Evolutionary conservation across 2,329 filamentous ascomycete genomes (phyloP).

Genomic region (Aspergillus jensenii): DNA sequence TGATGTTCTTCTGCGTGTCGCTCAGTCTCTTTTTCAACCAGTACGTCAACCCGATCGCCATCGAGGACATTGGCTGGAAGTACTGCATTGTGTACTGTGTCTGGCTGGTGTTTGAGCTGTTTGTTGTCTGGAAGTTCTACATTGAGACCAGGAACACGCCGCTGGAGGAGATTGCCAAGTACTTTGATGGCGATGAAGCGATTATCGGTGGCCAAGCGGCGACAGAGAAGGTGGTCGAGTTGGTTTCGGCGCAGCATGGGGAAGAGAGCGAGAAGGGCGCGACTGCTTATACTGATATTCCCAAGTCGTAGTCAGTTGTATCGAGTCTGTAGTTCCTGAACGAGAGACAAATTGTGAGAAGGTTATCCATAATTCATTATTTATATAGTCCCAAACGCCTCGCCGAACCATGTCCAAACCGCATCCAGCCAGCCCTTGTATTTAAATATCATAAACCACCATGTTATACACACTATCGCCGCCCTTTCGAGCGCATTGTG

Average conservation of each 20-base stretch:
- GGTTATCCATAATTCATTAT: no score
- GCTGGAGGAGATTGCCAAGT: constrained; percentile 38
- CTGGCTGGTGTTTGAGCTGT: constrained; percentile 32
- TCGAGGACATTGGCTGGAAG: constrained; percentile 34
- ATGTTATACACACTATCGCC: constrained; percentile 12
- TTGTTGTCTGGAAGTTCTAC: constrained; percentile 39
- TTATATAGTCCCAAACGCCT: not conserved
- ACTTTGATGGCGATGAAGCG: constrained; percentile 21
- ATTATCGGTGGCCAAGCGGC: constrained; percentile 4
- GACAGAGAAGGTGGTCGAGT: not conserved
- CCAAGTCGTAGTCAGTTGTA: not conserved
- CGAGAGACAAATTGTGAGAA: no score
- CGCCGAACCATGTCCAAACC: not conserved
- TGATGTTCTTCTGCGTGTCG: constrained; percentile 36
- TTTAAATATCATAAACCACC: not conserved
- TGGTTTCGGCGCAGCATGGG: not conserved
- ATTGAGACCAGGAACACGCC: constrained; percentile 34
- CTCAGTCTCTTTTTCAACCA: constrained; percentile 35
- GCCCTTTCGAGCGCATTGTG: constrained; percentile 37
- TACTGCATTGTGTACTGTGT: constrained; percentile 41
- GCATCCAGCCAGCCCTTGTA: not conserved
- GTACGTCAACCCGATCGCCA: constrained; percentile 34
- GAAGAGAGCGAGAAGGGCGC: not conserved
- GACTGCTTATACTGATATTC: not conserved
- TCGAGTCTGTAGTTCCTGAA: no score